A percentile compares a stretch with the other conserved stretches of the same genome.
These are phyloP conservation scores for Neofusicoccum laricinum DNA, from an alignment of 2,329 filamentous ascomycete genomes.

Conservation along the genomic window DNA sequence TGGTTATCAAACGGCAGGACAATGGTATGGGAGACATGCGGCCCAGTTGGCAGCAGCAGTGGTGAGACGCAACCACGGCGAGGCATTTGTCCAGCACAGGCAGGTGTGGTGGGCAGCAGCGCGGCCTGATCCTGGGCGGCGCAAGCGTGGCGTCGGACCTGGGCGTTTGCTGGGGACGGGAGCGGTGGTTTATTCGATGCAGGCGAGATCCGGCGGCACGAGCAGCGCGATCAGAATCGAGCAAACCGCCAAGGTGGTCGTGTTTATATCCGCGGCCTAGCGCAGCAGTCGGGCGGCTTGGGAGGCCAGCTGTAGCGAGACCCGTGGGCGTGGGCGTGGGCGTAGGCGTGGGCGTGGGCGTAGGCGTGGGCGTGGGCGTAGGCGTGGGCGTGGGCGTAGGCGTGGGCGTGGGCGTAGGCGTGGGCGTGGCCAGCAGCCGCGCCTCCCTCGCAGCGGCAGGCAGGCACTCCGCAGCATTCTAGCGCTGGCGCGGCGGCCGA, in stretches of 20 bases:
- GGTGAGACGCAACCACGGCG: neutral
- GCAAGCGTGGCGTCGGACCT: neutral
- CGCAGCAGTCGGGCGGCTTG: too few relatives aligned
- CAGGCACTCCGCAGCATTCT: neutral
- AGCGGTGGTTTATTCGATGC: neutral
- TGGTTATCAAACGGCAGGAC: neutral
- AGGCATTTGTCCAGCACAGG: neutral
- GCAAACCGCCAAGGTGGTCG: neutral
- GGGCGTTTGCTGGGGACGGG: neutral
- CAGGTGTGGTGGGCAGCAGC: too few relatives aligned
- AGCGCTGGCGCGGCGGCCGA: neutral
- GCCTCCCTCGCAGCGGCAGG: neutral
- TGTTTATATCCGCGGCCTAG: neutral
- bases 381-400: neutral
- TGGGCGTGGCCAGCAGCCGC: neutral
- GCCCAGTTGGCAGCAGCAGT: neutral
- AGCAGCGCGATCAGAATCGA: neutral
- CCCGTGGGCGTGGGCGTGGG: neutral
- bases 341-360: neutral
- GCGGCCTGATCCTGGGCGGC: neutral
- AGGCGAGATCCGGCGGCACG: neutral
- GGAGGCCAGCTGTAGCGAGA: neutral
- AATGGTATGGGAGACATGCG: neutral
- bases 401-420: neutral
- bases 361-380: neutral